Conservation (phyloP, 306 rosid genomes). For the Styphnolobium japonicum region DNA sequence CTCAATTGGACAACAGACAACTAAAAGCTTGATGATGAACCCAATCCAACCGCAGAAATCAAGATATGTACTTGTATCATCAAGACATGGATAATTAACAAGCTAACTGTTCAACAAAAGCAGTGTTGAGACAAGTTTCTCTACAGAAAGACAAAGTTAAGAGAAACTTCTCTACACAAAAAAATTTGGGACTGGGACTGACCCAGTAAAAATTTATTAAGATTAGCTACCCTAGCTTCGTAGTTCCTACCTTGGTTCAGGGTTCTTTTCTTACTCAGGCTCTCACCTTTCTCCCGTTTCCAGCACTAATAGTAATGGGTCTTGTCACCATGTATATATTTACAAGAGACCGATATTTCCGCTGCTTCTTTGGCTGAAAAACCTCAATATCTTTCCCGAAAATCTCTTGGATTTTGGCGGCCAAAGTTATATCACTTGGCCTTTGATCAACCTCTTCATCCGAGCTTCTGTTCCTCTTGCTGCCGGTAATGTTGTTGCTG, state of each 20-base stretch:
- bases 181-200: conserved; percentile 6
- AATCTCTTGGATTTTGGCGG: conserved; percentile 50
- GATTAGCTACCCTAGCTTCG: background rate
- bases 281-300: conserved; percentile 4
- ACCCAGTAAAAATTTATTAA: background rate
- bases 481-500: background rate
- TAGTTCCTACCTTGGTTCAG: background rate
- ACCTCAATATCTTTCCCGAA: conserved; percentile 49
- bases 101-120: background rate
- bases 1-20: background rate
- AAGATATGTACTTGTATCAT: background rate
- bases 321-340: conserved; percentile 49
- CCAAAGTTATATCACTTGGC: conserved; percentile 14
- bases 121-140: background rate
- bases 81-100: background rate
- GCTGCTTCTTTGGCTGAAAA: conserved; percentile 39
- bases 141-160: background rate
- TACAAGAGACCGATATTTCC: conserved; percentile 53
- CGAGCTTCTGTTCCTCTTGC: background rate
- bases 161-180: background rate
- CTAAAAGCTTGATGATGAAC: background rate
- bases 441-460: conserved; percentile 27
- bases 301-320: conserved; percentile 25
- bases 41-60: background rate
- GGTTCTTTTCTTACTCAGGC: background rate